These are phyloP conservation scores for Irpex rosettiformis DNA, from an alignment of 1,284 basidiomycete species.

Conservation along the genomic window DNA sequence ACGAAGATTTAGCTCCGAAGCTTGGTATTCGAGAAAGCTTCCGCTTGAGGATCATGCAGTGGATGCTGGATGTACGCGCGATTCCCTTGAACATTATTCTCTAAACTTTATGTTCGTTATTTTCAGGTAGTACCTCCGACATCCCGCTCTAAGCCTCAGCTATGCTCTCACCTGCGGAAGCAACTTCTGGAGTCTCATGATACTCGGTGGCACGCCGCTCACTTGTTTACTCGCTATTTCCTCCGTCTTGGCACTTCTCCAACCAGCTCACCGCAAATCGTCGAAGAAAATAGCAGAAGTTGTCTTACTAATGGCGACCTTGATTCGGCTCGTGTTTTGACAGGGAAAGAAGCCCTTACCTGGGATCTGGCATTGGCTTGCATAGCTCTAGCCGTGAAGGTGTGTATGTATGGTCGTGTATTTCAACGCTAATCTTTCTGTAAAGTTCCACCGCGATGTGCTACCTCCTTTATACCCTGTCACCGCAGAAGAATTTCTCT, in stretches of 20 bases:
- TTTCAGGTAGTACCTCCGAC: conserved; percentile 24
- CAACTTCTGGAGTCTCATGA: conserved; percentile 49
- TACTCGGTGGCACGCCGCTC: conserved; percentile 58
- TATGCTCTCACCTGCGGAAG: conserved; percentile 40
- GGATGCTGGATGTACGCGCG: conserved; percentile 40
- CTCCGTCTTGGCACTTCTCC: conserved; percentile 26
- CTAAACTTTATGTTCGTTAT: not conserved
- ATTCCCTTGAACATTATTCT: conserved; percentile 4
- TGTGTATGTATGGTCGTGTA: conserved; percentile 16
- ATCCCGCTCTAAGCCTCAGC: conserved; percentile 12
- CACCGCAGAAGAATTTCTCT: conserved; percentile 44
- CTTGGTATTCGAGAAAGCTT: conserved; percentile 28
- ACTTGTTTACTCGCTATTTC: conserved; percentile 53
- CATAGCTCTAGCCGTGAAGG: conserved; percentile 57
- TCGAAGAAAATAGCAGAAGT: conserved; percentile 11
- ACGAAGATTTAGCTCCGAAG: not conserved
- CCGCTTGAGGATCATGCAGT: conserved; percentile 32
- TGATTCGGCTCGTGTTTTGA: not conserved
- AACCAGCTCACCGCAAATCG: conserved; percentile 9
- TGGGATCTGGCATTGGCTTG: conserved; percentile 58
- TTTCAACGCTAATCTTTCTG: not conserved
- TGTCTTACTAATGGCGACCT: not conserved
- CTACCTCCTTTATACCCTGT: conserved; percentile 51
- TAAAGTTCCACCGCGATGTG: conserved; percentile 61
- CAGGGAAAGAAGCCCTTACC: conserved; percentile 35